Evolutionary conservation across 78 protist genomes (phyloP).

Genomic region (Salpingoeca rosetta): DNA sequence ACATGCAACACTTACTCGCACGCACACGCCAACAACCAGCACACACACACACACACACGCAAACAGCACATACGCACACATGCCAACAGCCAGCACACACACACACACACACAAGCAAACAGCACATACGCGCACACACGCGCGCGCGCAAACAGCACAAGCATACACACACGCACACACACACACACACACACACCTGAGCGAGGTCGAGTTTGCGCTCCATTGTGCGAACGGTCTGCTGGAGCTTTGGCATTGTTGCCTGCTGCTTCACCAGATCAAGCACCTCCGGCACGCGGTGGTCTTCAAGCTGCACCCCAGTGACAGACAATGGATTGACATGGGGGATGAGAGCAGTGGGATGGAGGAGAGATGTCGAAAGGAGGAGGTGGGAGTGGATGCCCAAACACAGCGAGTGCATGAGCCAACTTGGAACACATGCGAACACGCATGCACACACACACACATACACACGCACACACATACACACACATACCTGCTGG

Average conservation of each 20-base stretch:
- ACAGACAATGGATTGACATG: too few species aligned
- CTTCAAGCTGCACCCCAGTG: neutral
- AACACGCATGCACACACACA: neutral
- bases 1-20: neutral
- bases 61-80: neutral
- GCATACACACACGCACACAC: neutral
- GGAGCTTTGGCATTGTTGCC: conserved; percentile 23
- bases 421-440: too few species aligned
- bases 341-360: too few species aligned
- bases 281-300: neutral
- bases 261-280: conserved; percentile 43
- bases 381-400: neutral
- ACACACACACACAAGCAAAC: too few species aligned
- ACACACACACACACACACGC: too few species aligned
- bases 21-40: too few species aligned
- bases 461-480: conserved; percentile 17
- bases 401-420: neutral
- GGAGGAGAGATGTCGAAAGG: neutral
- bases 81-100: too few species aligned
- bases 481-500: conserved; percentile 24
- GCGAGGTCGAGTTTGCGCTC: conserved; percentile 63
- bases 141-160: neutral
- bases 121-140: neutral
- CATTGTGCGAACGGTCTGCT: conserved; percentile 20
- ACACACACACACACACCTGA: conserved; percentile 6